Base-by-base conservation (phyloP, 2,329 filamentous ascomycete species). In the Aspergillus sp. region DNA sequence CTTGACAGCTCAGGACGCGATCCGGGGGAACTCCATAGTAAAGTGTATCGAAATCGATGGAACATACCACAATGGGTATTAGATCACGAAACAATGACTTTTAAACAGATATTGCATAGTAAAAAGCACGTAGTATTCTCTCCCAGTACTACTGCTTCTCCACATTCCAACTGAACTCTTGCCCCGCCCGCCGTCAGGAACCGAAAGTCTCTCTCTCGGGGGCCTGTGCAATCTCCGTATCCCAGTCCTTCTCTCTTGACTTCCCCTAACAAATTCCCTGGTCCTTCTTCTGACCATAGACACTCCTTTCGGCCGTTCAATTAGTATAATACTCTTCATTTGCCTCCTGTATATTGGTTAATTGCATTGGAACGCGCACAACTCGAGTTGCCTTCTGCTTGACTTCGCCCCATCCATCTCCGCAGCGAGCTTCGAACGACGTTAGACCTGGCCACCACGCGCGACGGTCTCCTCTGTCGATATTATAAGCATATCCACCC, bases 401-500 rank as follows among this genome's bases (percentile, higher is more conserved):
- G 19, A 39, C 37, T 39, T 20, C 19, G 15, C 37, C 37, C 37
- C 37, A 39, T 39, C 19, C 9, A 19, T 39, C 37, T 39, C 37
- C 37, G 17, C 37, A 39, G 13, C 33, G 15, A 19, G 37, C 15
- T 19, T 39, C 37, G 37, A 39, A 20, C 37, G 37, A 39, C 42
- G 30, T 39, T 41, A 33, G 10, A 45, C 43, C 41, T 44, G 35
- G 47, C 47, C 22, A 43, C 25, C 46, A 38, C 10, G 41, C 19
- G 30, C 41, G 32, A 30, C 46, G 38, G 32, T 25, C 46, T 13
- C 2, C n/a, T 19, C 30, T 23, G 19, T 12, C 3, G 33, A 35
- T 5, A n/a, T 35, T 17, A 35, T 35, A 35, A 17, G 7, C 13
- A 7, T 17, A 35, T 35, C 1, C 9, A 9, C 9, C 12, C 25